phyloP scores from a whole-genome alignment of 768 basidiomycete genomes.

The Strobilomyces dryophilus region DNA sequence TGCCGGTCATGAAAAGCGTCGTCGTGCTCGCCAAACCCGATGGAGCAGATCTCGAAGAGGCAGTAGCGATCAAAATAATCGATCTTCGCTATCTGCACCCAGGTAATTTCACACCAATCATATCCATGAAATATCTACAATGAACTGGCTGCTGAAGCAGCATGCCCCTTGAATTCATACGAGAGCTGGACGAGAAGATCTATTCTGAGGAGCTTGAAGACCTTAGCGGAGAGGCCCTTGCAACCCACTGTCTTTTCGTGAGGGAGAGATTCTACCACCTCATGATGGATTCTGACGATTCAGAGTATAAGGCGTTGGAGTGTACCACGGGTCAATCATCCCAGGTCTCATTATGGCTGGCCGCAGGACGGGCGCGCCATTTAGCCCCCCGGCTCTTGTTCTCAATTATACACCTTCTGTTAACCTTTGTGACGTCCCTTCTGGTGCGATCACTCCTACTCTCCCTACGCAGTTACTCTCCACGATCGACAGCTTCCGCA shows the following conservation, averaged over 20 bases:
- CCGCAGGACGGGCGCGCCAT: conserved; percentile 4
- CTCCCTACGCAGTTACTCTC: background rate
- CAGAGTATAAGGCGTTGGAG: background rate
- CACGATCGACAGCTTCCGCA: background rate
- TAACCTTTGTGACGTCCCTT: background rate
- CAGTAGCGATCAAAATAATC: conserved; percentile 3
- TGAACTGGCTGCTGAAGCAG: background rate
- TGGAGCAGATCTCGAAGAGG: background rate
- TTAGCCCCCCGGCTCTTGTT: background rate
- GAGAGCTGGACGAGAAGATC: background rate
- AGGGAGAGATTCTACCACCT: background rate
- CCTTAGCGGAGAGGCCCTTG: background rate
- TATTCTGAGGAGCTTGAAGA: background rate
- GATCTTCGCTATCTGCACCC: conserved; percentile 6
- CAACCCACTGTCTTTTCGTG: background rate
- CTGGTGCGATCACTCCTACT: background rate
- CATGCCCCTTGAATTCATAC: background rate
- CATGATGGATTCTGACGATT: background rate
- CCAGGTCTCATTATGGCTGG: background rate
- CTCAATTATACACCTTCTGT: conserved; percentile 9
- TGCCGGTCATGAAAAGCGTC: background rate
- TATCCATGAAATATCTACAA: background rate
- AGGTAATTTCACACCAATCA: background rate
- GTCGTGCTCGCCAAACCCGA: conserved; percentile 3
- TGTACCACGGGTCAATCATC: conserved; percentile 1